A percentile compares a stretch with the other conserved stretches of the same genome.
Conservation (phyloP, 164 flowering plant species). For the Taxillus chinensis region DNA sequence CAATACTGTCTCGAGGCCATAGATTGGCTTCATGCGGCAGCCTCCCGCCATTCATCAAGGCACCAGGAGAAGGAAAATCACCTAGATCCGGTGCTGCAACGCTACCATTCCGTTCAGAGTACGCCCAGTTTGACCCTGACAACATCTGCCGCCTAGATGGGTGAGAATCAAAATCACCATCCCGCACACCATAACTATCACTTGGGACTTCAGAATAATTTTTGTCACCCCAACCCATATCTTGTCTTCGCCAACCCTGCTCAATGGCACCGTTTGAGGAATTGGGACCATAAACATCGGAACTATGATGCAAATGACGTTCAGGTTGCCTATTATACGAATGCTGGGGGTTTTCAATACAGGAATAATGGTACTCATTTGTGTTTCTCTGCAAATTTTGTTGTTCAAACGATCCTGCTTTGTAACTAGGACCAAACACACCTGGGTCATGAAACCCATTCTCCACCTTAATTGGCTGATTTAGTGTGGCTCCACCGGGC, state of each 20-base stretch:
- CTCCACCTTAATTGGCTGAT: not conserved
- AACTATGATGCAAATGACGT: constrained; percentile 5
- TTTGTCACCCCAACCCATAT: constrained; percentile 1
- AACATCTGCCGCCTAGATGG: constrained; percentile 6
- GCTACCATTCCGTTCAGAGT: constrained; percentile 9
- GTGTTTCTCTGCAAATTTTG: constrained; percentile 4
- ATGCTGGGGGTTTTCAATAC: constrained; percentile 3
- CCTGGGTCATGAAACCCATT: constrained; percentile 8
- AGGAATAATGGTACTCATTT: constrained; percentile 4
- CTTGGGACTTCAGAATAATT: constrained; percentile 3
- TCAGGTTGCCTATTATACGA: constrained; percentile 5
- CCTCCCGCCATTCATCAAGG: constrained; percentile 10
- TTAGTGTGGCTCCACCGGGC: not conserved
- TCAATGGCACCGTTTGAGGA: constrained; percentile 5
- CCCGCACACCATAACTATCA: constrained; percentile 6
- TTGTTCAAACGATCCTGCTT: constrained; percentile 6
- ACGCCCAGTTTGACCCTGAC: constrained; percentile 4
- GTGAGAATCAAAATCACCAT: not conserved
- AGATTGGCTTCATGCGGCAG: constrained; percentile 11
- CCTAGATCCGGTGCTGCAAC: constrained; percentile 6
- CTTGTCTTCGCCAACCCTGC: not conserved
- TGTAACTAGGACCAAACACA: constrained; percentile 9
- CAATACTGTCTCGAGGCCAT: constrained; percentile 5
- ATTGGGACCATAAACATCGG: not conserved
- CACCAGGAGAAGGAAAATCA: constrained; percentile 10